Evolutionary conservation across 495 filamentous ascomycete genomes (phyloP).

Genomic region (Penicillium angulare): DNA sequence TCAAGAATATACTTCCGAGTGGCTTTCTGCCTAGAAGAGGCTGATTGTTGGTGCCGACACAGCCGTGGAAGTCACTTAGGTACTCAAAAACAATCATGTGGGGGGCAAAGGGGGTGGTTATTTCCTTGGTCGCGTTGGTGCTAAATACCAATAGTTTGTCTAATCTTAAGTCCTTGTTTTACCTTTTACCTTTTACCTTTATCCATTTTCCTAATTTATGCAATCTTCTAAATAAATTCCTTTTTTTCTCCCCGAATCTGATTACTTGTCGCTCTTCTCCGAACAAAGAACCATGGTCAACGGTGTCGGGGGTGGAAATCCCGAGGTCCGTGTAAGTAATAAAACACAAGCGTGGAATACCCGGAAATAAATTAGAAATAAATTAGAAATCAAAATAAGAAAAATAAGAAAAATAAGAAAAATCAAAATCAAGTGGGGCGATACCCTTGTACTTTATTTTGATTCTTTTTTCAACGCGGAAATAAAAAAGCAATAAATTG

Average conservation of each 20-base stretch:
- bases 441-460: too few relatives aligned
- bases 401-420: not conserved
- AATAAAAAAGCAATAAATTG: too few relatives aligned
- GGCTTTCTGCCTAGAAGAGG: too few relatives aligned
- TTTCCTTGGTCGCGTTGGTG: conserved; percentile 14
- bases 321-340: conserved; percentile 8
- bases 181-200: not conserved
- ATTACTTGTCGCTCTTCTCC: conserved; percentile 11
- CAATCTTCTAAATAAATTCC: too few relatives aligned
- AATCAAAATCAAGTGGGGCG: too few relatives aligned
- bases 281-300: conserved; percentile 6
- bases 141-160: conserved; percentile 15
- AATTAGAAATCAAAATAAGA: not conserved
- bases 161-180: not conserved
- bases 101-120: conserved; percentile 1
- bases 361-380: not conserved
- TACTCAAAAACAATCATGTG: not conserved
- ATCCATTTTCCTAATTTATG: too few relatives aligned
- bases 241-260: not conserved
- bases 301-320: not conserved
- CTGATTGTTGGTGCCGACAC: conserved; percentile 13
- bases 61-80: not conserved
- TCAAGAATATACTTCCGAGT: conserved; percentile 9
- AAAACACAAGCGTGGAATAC: too few relatives aligned
- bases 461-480: too few relatives aligned